Base-by-base conservation (phyloP, 208 protist species). In the Trypanosoma rangeli region DNA sequence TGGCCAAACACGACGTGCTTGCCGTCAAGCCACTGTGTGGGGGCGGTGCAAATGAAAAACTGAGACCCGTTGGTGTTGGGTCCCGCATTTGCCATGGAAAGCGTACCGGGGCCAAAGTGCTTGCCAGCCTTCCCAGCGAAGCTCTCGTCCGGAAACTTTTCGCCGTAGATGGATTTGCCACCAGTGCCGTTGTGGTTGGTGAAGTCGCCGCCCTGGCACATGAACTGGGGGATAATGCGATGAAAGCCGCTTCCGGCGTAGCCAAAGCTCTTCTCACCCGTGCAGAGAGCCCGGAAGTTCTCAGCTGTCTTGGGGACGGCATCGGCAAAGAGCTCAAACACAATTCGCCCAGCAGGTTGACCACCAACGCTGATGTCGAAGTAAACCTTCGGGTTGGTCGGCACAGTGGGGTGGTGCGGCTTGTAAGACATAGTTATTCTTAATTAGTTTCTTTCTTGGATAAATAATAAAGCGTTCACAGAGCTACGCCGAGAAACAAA, bases 1-100 rank as follows among this genome's bases (percentile, higher is more conserved):
- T 95, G 79, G 31, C 97, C 97, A 64, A 99, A 98, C 49, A 98
- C 97, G 63, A 98, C 95, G 76, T 99, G 97, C 83, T 98, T 98
- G 79, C 93, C 91, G 74, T 98, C 90, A 26, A 98, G 80, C 92
- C 89, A 95, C 61, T 42, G 44, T 53, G 89, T 94, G 37, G 68
- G 68, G 28, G 80, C 84, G 20, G 89, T 94, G 77, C 86, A 94
- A 78, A 84, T 86, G 62, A 89, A 91, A 79, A 92, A 92, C 75
- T 92, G 86, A 15, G 81, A 88, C 20, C 87, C 87, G 66, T 93
- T 93, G 12, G 87, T 93, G 71, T 90, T 84, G 29, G 83, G 80
- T 46, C 85, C 85, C 35, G 83, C 81, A 64, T 89, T 90, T 0
- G 85, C 85, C 85, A 90, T 90, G 20, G 83, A 89, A 26, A 90